phyloP scores from a whole-genome alignment of 2,329 filamentous ascomycete genomes.

The Thielaviopsis musarum region DNA sequence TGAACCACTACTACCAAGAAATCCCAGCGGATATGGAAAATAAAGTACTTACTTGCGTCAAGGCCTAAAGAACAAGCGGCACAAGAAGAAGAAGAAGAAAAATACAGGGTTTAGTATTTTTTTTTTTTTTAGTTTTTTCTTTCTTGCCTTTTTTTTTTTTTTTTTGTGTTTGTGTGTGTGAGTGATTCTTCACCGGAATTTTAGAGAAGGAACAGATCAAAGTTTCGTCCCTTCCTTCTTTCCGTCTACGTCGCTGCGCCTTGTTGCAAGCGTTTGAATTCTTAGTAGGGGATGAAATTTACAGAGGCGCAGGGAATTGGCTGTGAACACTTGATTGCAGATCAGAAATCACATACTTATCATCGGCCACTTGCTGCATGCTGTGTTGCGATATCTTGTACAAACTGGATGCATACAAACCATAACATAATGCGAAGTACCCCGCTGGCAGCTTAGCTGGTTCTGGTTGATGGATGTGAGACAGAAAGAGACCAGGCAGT shows the following conservation, averaged over 20 bases:
- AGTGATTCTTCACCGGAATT: background rate
- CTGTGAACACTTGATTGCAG: too few relatives aligned
- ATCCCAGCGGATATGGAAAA: background rate
- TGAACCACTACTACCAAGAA: background rate
- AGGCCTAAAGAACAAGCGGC: background rate
- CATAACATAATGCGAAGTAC: background rate
- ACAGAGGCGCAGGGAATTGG: too few relatives aligned
- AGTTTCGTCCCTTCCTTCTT: background rate
- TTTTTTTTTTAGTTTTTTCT: background rate
- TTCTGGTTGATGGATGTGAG: too few relatives aligned
- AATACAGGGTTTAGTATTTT: too few relatives aligned
- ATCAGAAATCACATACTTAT: too few relatives aligned
- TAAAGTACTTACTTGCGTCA: too few relatives aligned
- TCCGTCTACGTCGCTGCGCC: background rate
- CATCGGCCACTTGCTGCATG: too few relatives aligned
- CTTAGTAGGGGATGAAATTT: too few relatives aligned
- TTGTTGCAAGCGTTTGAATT: too few relatives aligned
- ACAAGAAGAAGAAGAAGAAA: constrained; percentile 17
- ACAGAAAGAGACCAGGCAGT: too few relatives aligned
- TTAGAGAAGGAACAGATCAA: background rate
- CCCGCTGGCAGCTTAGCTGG: background rate
- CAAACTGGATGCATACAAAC: background rate
- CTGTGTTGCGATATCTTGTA: too few relatives aligned
- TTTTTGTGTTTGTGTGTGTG: background rate
- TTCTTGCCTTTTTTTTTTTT: background rate